Evolutionary conservation across 768 basidiomycete genomes (phyloP).

Genomic region (Tulasnella sp.): DNA sequence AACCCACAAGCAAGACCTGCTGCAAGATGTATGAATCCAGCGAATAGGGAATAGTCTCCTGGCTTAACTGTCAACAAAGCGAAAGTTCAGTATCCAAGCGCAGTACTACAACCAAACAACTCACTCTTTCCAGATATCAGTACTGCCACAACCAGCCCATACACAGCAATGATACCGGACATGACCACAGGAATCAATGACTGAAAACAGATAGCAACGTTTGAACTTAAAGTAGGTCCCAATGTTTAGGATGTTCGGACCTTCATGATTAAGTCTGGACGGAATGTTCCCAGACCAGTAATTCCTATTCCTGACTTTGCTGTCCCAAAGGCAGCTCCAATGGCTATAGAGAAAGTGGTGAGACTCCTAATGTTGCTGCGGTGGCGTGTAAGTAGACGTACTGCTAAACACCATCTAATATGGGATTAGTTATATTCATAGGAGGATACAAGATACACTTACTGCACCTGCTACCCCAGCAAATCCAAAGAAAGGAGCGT

Average conservation of each 20-base stretch:
- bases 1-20: constrained; percentile 85
- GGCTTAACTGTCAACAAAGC: constrained; percentile 39
- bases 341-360: constrained; percentile 36
- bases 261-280: constrained; percentile 98
- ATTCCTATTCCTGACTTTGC: constrained; percentile 96
- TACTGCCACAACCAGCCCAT: constrained; percentile 90
- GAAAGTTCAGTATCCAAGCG: constrained; percentile 11
- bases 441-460: constrained; percentile 24
- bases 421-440: background rate
- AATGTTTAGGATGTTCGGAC: constrained; percentile 30
- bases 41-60: constrained; percentile 62
- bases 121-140: constrained; percentile 62
- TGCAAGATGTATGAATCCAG: constrained; percentile 84
- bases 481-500: constrained; percentile 96
- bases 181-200: constrained; percentile 95
- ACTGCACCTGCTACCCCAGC: constrained; percentile 92
- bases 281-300: constrained; percentile 84
- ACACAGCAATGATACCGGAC: constrained; percentile 97
- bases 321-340: constrained; percentile 93
- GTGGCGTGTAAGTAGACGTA: constrained; percentile 33
- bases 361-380: background rate
- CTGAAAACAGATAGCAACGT: constrained; percentile 35
- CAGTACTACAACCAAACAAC: constrained; percentile 21
- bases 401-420: constrained; percentile 89
- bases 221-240: background rate